Evolutionary conservation across 2,329 filamentous ascomycete genomes (phyloP).

Genomic region (Exophiala spinifera): DNA sequence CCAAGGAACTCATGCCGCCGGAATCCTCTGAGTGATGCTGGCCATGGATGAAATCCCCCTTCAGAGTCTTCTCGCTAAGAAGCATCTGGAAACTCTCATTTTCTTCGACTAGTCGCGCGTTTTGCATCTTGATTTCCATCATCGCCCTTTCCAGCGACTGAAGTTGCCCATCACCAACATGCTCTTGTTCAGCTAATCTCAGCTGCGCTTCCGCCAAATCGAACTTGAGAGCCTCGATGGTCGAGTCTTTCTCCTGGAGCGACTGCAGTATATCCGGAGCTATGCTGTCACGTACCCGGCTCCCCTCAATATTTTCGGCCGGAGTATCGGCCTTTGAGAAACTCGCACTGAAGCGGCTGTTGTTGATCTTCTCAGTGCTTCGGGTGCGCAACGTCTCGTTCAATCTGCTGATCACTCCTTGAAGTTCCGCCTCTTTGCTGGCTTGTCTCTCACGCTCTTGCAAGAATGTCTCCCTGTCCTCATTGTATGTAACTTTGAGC

Average conservation of each 20-base stretch:
- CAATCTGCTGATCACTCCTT: conserved; percentile 81
- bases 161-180: conserved; percentile 80
- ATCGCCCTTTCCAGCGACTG: conserved; percentile 87
- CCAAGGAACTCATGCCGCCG: conserved; percentile 58
- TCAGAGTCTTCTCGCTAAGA: conserved; percentile 89
- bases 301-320: conserved; percentile 1
- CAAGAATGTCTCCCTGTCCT: conserved; percentile 79
- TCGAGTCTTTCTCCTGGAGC: conserved; percentile 89
- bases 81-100: conserved; percentile 97
- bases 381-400: conserved; percentile 82
- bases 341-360: conserved; percentile 41
- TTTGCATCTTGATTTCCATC: conserved; percentile 90
- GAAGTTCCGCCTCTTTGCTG: conserved; percentile 84
- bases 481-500: conserved; percentile 88
- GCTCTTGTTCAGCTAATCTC: conserved; percentile 91
- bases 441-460: conserved; percentile 89
- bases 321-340: neutral
- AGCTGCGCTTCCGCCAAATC: conserved; percentile 94
- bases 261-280: conserved; percentile 49
- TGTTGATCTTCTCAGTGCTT: conserved; percentile 55
- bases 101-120: conserved; percentile 94
- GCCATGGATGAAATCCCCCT: conserved; percentile 77
- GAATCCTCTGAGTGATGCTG: conserved; percentile 48
- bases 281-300: neutral
- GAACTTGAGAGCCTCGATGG: conserved; percentile 87